A percentile compares a stretch with the other conserved stretches of the same genome.
phyloP scores from a whole-genome alignment of 345 rosid species.

The Eucalyptus camaldulensis region DNA sequence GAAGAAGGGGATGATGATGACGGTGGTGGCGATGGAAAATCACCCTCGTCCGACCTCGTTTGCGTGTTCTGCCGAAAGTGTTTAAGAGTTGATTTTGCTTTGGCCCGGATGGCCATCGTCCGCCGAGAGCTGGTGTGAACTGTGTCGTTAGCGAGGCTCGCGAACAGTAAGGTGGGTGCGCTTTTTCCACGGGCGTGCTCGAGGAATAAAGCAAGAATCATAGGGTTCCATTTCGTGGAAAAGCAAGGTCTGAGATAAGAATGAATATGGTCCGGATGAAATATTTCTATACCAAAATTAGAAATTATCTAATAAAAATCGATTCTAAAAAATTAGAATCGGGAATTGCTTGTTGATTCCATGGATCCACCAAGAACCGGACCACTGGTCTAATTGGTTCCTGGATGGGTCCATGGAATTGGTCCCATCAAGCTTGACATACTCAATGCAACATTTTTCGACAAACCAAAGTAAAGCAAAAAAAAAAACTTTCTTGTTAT shows the following conservation, averaged over 20 bases:
- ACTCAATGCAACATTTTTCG: accelerated
- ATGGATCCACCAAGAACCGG: accelerated
- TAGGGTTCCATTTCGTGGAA: not conserved
- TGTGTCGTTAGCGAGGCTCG: not conserved
- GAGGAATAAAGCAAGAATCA: not conserved
- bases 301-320: accelerated
- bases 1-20: not conserved
- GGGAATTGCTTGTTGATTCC: accelerated
- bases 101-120: not conserved
- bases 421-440: no score
- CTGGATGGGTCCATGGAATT: accelerated
- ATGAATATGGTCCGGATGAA: no score
- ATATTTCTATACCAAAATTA: no score
- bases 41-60: not conserved
- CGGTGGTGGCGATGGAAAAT: not conserved
- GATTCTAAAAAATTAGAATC: accelerated
- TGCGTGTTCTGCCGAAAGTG: not conserved
- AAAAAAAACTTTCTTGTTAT: accelerated
- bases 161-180: not conserved
- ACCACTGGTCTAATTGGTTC: accelerated
- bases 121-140: not conserved
- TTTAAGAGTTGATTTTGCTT: not conserved
- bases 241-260: not conserved
- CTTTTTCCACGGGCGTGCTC: not conserved
- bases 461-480: no score